Conservation (phyloP, 23 red algal genomes). For the Gracilaria gracilis region DNA sequence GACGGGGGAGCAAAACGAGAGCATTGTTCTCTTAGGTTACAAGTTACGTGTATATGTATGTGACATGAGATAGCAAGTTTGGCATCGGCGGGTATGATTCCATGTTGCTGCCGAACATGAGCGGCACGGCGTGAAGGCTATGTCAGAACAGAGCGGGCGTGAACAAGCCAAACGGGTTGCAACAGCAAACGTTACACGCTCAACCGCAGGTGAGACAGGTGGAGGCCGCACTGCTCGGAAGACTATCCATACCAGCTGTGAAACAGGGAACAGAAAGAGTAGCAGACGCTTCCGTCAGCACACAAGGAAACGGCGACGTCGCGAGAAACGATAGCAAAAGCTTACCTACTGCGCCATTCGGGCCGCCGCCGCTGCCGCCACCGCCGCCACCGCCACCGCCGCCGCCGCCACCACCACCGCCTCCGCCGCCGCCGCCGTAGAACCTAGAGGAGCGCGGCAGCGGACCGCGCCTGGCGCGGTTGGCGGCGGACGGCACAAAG, state of each 20-base stretch:
- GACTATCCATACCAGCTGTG: slow-evolving; percentile 61
- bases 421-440: slow-evolving; percentile 63
- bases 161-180: too few species aligned
- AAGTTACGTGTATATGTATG: too few species aligned
- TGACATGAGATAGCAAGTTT: too few species aligned
- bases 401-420: slow-evolving; percentile 70
- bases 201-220: slow-evolving; percentile 54
- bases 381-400: slow-evolving; percentile 63
- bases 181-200: too few species aligned
- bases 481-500: slow-evolving; percentile 39
- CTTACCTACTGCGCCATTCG: slow-evolving; percentile 26
- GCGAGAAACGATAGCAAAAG: not conserved
- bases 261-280: not conserved
- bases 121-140: too few species aligned
- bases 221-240: slow-evolving; percentile 63
- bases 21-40: too few species aligned
- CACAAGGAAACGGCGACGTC: not conserved
- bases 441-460: slow-evolving; percentile 49
- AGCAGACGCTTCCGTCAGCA: not conserved
- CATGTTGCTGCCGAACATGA: too few species aligned
- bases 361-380: slow-evolving; percentile 35
- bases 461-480: not conserved
- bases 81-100: too few species aligned
- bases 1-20: too few species aligned
- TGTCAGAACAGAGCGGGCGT: too few species aligned